A percentile compares a stretch with the other conserved stretches of the same genome.
These are phyloP conservation scores for Salix udensis DNA, from an alignment of 345 rosid genomes.

Conservation along the genomic window DNA sequence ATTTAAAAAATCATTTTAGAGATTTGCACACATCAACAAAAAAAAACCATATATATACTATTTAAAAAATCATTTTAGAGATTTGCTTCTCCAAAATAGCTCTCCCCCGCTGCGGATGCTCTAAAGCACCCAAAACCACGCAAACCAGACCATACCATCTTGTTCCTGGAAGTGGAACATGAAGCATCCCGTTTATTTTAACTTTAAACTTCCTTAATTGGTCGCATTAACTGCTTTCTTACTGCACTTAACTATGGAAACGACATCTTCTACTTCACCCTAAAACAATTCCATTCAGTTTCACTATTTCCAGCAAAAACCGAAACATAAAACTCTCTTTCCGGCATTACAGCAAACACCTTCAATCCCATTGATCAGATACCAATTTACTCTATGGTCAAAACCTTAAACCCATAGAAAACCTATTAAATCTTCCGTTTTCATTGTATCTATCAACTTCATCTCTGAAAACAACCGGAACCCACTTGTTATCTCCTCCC, in stretches of 20 bases:
- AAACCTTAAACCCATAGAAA: conserved; percentile 20
- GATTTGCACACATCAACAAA: too few relatives aligned
- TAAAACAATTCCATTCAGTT: conserved; percentile 28
- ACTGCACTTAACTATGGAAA: conserved; percentile 44
- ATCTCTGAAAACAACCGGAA: conserved; percentile 6
- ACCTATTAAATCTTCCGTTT: conserved; percentile 16
- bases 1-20: too few relatives aligned
- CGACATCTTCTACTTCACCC: conserved; percentile 56
- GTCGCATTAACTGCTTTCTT: background rate
- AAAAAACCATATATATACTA: too few relatives aligned
- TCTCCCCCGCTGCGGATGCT: too few relatives aligned
- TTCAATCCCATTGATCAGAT: conserved; percentile 21
- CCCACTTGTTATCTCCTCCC: conserved; percentile 31
- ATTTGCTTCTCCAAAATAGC: too few relatives aligned
- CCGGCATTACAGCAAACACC: conserved; percentile 67
- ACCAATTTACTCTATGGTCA: conserved; percentile 14
- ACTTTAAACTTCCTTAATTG: background rate
- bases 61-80: too few relatives aligned
- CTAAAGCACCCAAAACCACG: background rate
- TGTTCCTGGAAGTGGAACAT: background rate
- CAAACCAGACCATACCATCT: background rate
- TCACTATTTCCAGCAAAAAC: background rate
- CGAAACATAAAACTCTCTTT: conserved; percentile 29
- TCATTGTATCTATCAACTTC: conserved; percentile 3
- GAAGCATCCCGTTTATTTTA: background rate